A percentile compares a stretch with the other conserved stretches of the same genome.
These are phyloP conservation scores for Fusarium pininemorale DNA, from an alignment of 2,329 filamentous ascomycete species.

Conservation along the genomic window DNA sequence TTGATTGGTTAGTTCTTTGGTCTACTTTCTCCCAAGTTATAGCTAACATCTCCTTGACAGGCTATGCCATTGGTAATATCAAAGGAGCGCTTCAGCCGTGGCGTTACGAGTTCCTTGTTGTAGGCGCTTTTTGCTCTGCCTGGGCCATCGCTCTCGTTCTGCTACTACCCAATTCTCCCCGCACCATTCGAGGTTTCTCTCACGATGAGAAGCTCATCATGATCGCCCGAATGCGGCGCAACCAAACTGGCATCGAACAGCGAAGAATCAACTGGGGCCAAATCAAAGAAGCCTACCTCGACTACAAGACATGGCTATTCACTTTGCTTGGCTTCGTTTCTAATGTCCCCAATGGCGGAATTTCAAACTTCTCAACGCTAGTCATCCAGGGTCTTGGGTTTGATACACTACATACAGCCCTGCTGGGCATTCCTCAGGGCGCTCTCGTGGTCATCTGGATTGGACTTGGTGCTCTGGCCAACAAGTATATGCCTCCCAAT, in stretches of 20 bases:
- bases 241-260: conserved; percentile 69
- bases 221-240: conserved; percentile 62
- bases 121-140: conserved; percentile 63
- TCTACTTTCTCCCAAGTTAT: neutral
- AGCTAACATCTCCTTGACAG: conserved; percentile 8
- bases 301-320: conserved; percentile 69
- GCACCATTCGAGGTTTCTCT: conserved; percentile 61
- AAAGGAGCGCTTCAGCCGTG: conserved; percentile 65
- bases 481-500: conserved; percentile 54
- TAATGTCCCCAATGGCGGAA: conserved; percentile 67
- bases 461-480: conserved; percentile 52
- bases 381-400: conserved; percentile 69
- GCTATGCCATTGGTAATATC: conserved; percentile 69
- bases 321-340: conserved; percentile 62
- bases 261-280: conserved; percentile 64
- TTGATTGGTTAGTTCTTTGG: conserved; percentile 44
- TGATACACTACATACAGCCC: conserved; percentile 47
- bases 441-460: conserved; percentile 51
- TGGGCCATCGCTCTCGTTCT: conserved; percentile 69
- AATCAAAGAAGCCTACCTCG: conserved; percentile 63
- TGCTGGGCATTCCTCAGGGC: conserved; percentile 52
- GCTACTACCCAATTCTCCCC: conserved; percentile 66
- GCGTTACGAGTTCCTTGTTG: conserved; percentile 76
- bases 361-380: conserved; percentile 68
- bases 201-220: conserved; percentile 62